Evolutionary conservation across 768 basidiomycete genomes (phyloP), one percentile per base, ranked within the genome.

Genomic region (Psilocybe sp.): DNA sequence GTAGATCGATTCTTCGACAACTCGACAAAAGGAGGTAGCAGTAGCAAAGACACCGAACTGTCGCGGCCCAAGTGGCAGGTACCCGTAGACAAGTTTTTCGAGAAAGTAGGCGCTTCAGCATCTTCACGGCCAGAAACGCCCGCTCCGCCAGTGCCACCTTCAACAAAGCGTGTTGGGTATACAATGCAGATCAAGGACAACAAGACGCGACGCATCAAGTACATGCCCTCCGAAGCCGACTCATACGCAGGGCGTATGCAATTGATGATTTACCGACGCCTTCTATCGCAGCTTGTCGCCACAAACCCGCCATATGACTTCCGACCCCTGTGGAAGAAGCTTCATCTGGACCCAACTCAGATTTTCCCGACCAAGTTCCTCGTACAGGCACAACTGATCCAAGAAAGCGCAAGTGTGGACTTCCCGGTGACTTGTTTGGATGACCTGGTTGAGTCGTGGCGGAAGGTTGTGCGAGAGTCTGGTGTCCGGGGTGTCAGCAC

Each of bases 261-360:
- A 61, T 74, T 92, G 4, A 89, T 89, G 85, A 66, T 90, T 34
- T 92, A 92, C 60, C 77, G 80, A 57, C 80, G 80, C 14, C 78
- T 92, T 45, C 72, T 92, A 34, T 70, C 73, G 16, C 66, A 68
- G 3, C 66, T 89, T 11, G 61, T 84, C 15, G 64, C 76, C 3
- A 61, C 62, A 1, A 61, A 68, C n/a, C 56, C 57, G 5, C 71
- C 72, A 1, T 78, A 82, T 51, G 74, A 84, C 56, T 88, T 85
- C 57, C 40, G 63, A 18, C 47, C 60, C 0, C 56, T 91, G 9
- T 90, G 85, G 83, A 55, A 51, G 12, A 68, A 64, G 19, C 59
- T 83, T 1, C 61, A 66, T 1, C 55, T 85, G 12, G 55, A 82
- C 48, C 69, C 80, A 0, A 58, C 55, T 0, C 64, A 60, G 42